Evolutionary conservation across 2,329 filamentous ascomycete genomes (phyloP), one percentile per base, ranked within the genome.

Genomic region (Ophiostoma tasmaniense): DNA sequence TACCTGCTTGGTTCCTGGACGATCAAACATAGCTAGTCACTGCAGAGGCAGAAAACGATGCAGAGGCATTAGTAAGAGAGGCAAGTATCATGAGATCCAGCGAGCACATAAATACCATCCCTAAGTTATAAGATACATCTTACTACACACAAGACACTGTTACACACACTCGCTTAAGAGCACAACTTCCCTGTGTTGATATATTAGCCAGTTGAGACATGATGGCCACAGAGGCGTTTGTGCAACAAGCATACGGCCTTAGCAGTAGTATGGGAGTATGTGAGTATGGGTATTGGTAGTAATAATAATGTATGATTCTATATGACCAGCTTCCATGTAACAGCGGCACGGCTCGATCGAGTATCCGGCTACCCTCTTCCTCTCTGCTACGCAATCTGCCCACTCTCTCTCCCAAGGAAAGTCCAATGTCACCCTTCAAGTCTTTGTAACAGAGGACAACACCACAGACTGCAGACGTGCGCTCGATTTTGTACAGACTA

Each of bases 331-430:
- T 2, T 45, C 42, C 42, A 45, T 45, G 42, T 45, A 45, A 45
- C 42, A n/a, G 17, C 42, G 42, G 42, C 42, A 45, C 42, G 42
- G 42, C 42, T 45, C 42, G 42, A 45, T 45, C 42, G 42, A 45
- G 42, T 45, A 20, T 45, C 42, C 42, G 42, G 10, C 67, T 68
- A n/a, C 45, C 61, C 42, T 65, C 39, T 65, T 52, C 20, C 20
- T 25, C 10, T n/a, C 5, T 6, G n/a, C 42, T 20, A 45, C 17
- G 7, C 17, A 20, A 45, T n/a, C 17, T n/a, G 42, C 42, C 8
- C 20, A 8, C 42, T 45, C 42, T 45, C 42, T 13, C 37, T 37
- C 37, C 13, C 37, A 14, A 14, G 4, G 1, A 39, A 39, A 39
- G 11, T 39, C 11, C 10, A 45, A 45, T 45, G 42, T 45, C 42